These are phyloP conservation scores for Starmera stellimalicola DNA, from an alignment of 1,139 yeast species.

Conservation along the genomic window DNA sequence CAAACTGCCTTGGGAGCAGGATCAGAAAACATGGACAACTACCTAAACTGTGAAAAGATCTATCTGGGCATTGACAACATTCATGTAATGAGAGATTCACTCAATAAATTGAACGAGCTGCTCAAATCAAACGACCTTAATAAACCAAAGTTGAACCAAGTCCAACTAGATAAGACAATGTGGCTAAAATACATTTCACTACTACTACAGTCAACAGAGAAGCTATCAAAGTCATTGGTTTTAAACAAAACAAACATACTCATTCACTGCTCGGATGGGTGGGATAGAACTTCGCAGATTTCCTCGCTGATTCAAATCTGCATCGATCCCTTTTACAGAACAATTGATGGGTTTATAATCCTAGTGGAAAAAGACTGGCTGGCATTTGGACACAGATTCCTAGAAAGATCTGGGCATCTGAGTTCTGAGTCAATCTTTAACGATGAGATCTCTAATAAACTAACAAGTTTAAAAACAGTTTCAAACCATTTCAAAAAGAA, in stretches of 20 bases:
- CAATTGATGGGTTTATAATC: conserved; percentile 77
- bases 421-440: conserved; percentile 33
- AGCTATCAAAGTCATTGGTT: conserved; percentile 71
- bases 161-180: conserved; percentile 49
- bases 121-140: conserved; percentile 61
- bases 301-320: conserved; percentile 79
- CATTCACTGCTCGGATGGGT: conserved; percentile 95
- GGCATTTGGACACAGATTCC: conserved; percentile 86
- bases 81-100: conserved; percentile 87
- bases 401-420: conserved; percentile 71
- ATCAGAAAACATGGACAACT: conserved; percentile 84
- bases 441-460: conserved; percentile 15
- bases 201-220: conserved; percentile 67
- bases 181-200: conserved; percentile 74
- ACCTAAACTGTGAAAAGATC: conserved; percentile 50
- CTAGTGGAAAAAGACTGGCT: conserved; percentile 93
- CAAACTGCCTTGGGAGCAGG: conserved; percentile 98
- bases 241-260: conserved; percentile 75
- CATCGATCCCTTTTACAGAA: conserved; percentile 83
- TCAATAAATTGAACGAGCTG: conserved; percentile 51
- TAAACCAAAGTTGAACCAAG: conserved; percentile 29
- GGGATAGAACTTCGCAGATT: conserved; percentile 95
- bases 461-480: conserved; percentile 15
- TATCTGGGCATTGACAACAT: conserved; percentile 91
- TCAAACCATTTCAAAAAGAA: conserved; percentile 29